Evolutionary conservation across 495 filamentous ascomycete genomes (phyloP), one percentile per base, ranked within the genome.

Genomic region (Penicillium samsonianum): DNA sequence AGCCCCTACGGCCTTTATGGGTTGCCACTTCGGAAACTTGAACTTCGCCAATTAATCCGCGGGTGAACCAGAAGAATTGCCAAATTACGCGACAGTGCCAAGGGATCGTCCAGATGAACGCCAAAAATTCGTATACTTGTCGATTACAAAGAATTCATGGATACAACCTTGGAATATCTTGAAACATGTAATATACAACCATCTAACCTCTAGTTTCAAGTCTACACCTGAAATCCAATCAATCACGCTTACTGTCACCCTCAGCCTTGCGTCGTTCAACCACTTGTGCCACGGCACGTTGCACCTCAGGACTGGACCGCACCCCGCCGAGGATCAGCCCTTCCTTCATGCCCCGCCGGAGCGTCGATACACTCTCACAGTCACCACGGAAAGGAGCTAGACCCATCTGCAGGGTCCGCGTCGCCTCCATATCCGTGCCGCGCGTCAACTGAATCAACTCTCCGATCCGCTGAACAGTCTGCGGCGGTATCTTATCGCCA

Each of bases 321-420:
- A 93, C 86, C 7, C 87, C 86, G 57, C 86, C 88, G 64, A 90
- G 79, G 30, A 94, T 83, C 55, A 94, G 71, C 78, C 89, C 91
- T 58, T 91, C 88, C 70, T 82, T 87, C 64, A 92, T 81, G 52
- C 86, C 88, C 38, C 78, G 77, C 40, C 83, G 81, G 58, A 92
- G 67, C 35, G 78, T 78, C 25, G 70, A 71, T 55, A 88, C 73
- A 7, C 79, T 80, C 58, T 84, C 78, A 31, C 80, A 75, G 65
- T 95, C 90, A 14, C 85, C 86, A 23, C 78, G 82, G 68, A 93
- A 96, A n/a, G 94, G 94, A 58, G 84, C 84, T 72, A 90, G 84
- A 58, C 95, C 91, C 59, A 93, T 72, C 41, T 85, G 83, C 70
- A 96, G 69, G 58, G 96, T 67, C 49, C 89, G 78, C 6, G 75